Evolutionary conservation across 345 rosid species (phyloP).

Genomic region (Lenwebbia sp.): DNA sequence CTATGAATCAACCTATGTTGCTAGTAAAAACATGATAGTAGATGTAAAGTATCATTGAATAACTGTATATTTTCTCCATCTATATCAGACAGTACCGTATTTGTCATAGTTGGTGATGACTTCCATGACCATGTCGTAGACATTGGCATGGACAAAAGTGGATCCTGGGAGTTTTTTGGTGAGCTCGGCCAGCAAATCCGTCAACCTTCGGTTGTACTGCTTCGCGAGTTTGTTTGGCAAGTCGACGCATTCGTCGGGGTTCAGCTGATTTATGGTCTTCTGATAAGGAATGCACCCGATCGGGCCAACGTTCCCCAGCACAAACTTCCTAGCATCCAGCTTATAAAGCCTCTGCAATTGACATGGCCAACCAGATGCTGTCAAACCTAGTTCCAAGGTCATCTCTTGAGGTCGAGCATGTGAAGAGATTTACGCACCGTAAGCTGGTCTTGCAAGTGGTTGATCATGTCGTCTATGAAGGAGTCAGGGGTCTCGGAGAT

Average conservation of each 20-base stretch:
- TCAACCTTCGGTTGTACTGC: slow-evolving; percentile 58
- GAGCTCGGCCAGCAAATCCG: slow-evolving; percentile 45
- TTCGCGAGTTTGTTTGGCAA: slow-evolving; percentile 60
- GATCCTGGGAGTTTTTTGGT: slow-evolving; percentile 57
- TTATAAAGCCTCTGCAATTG: slow-evolving; percentile 60
- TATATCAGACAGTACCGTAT: slow-evolving; percentile 30
- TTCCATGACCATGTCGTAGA: slow-evolving; percentile 77
- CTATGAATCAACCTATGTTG: background rate
- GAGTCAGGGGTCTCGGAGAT: slow-evolving; percentile 56
- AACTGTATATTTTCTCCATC: background rate
- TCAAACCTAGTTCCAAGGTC: background rate
- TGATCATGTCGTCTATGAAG: slow-evolving; percentile 64
- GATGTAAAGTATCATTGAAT: background rate
- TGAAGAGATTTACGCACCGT: slow-evolving; percentile 21
- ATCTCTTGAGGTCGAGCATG: background rate
- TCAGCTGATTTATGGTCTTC: slow-evolving; percentile 54
- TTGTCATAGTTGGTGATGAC: slow-evolving; percentile 66
- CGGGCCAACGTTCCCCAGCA: slow-evolving; percentile 85
- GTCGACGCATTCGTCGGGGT: slow-evolving; percentile 57
- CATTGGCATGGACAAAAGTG: slow-evolving; percentile 66
- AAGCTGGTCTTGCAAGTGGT: slow-evolving; percentile 48
- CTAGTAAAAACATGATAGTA: background rate
- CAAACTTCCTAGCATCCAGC: slow-evolving; percentile 77
- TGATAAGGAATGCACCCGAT: slow-evolving; percentile 95
- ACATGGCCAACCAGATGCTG: background rate